Base-by-base conservation (phyloP, 164 flowering plant species). In the Taxillus chinensis region DNA sequence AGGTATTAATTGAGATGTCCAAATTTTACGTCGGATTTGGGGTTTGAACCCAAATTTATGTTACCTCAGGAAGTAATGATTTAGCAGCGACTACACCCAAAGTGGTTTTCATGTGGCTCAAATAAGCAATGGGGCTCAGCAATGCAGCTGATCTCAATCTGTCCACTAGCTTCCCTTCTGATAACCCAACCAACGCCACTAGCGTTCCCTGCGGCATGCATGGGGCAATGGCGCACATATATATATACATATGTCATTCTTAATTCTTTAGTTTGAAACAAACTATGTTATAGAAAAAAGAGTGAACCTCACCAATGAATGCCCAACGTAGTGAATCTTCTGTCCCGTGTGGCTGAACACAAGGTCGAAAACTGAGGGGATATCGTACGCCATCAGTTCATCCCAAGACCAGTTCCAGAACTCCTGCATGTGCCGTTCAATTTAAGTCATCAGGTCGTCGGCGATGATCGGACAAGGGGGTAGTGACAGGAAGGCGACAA, bases 91-190 rank as follows among this genome's bases (percentile, higher is more conserved):
- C 3, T 14, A 39, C 27, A 1, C 15, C 45, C 15, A 58, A 45
- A 5, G 61, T 7, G 5, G 61, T 16, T 7, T 45, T 11, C 43
- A 58, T 41, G 45, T 58, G 61, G 14, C 61, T 41, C 45, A 58
- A 12, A 41, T 58, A 58, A 40, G 61, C 61, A 14, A 58, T 15
- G 17, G 61, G 61, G 27, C 61, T 58, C 9, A 58, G 10, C 43
- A 58, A 15, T 7, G 61, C 45, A 13, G 61, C 61, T 15, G 61
- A 58, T 40, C 61, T 40, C 46, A 58, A 2, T 11, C 7, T 40
- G 61, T 58, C 37, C 15, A 58, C 5, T 16, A 58, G 43, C 16
- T 14, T 58, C 16, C 61, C 61, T 15, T 58, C 45, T 7, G 61
- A 58, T 13, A 58, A 13, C 3, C 45, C 10, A 3, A 13, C 61